Conservation (phyloP, 1,139 yeast species). For the Trichomonascaceae sp. region DNA sequence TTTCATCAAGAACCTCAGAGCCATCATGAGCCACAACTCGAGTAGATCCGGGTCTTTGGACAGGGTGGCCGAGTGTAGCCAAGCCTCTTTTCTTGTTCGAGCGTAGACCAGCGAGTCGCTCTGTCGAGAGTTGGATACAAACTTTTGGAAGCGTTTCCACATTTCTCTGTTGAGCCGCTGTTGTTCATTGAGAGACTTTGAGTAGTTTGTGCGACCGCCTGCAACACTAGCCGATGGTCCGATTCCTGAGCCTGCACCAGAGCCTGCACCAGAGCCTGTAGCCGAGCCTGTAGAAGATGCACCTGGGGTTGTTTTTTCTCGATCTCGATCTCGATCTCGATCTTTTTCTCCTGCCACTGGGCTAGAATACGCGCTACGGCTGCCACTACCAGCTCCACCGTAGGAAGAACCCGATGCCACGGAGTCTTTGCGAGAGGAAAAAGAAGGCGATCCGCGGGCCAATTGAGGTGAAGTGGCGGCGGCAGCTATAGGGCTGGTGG, state of each 20-base stretch:
- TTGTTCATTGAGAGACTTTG: not conserved
- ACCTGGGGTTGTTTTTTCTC: not conserved
- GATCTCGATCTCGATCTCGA: too few species aligned
- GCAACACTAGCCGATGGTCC: too few species aligned
- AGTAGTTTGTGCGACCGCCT: not conserved
- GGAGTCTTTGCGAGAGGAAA: not conserved
- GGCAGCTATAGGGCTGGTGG: too few species aligned
- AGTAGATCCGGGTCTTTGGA: slow-evolving; percentile 10
- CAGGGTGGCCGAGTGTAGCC: slow-evolving; percentile 16
- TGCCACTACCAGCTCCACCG: too few species aligned
- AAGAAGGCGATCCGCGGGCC: not conserved
- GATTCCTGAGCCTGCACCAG: not conserved
- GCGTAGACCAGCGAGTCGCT: slow-evolving; percentile 23
- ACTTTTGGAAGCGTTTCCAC: slow-evolving; percentile 17
- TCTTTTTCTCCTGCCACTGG: too few species aligned
- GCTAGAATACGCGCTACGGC: too few species aligned
- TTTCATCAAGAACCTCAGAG: slow-evolving; percentile 17
- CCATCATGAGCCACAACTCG: slow-evolving; percentile 25
- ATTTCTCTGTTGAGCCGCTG: slow-evolving; percentile 4
- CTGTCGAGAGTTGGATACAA: slow-evolving; percentile 16
- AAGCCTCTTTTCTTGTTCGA: slow-evolving; percentile 22
- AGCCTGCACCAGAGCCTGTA: slow-evolving; percentile 2
- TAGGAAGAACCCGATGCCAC: not conserved
- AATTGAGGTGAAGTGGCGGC: too few species aligned
- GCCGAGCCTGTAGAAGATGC: slow-evolving; percentile 4